Percentiles rank a stretch among this genome's conserved stretches.
Evolutionary conservation across 2,329 filamentous ascomycete species (phyloP).

Genomic region (Westerdykella sp.): DNA sequence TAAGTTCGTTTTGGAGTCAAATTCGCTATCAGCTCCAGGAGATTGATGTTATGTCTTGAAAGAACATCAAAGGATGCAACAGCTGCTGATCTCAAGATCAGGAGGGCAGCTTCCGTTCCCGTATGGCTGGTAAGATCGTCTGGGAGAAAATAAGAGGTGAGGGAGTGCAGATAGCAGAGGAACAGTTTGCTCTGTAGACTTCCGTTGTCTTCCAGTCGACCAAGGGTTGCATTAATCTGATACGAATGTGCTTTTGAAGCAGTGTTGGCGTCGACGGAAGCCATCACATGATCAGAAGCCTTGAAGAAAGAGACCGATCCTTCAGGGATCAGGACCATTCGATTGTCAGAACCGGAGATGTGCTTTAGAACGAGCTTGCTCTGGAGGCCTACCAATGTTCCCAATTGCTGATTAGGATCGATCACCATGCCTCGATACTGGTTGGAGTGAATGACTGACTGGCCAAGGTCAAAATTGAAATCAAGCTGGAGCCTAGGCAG

Average conservation of each 20-base stretch:
- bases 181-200: slow-evolving; percentile 49
- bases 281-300: slow-evolving; percentile 6
- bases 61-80: slow-evolving; percentile 45
- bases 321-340: slow-evolving; percentile 36
- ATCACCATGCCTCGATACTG: slow-evolving; percentile 35
- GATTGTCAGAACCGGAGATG: slow-evolving; percentile 10
- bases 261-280: slow-evolving; percentile 10
- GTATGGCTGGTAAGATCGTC: slow-evolving; percentile 47
- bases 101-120: slow-evolving; percentile 51
- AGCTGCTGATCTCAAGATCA: slow-evolving; percentile 45
- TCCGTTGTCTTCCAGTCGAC: slow-evolving; percentile 47
- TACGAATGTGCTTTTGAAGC: slow-evolving; percentile 40
- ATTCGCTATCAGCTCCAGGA: slow-evolving; percentile 22
- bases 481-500: slow-evolving; percentile 11
- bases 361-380: slow-evolving; percentile 50
- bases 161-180: slow-evolving; percentile 48
- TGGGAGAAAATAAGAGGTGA: slow-evolving; percentile 49
- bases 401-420: slow-evolving; percentile 48
- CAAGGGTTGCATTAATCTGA: slow-evolving; percentile 45
- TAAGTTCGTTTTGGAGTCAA: slow-evolving; percentile 35
- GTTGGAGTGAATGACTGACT: slow-evolving; percentile 12
- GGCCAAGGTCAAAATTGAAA: slow-evolving; percentile 7
- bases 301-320: slow-evolving; percentile 6
- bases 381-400: slow-evolving; percentile 52
- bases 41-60: slow-evolving; percentile 3